These are phyloP conservation scores for Populus trichocarpa DNA, from an alignment of 441 rosid species.

Conservation along the genomic window DNA sequence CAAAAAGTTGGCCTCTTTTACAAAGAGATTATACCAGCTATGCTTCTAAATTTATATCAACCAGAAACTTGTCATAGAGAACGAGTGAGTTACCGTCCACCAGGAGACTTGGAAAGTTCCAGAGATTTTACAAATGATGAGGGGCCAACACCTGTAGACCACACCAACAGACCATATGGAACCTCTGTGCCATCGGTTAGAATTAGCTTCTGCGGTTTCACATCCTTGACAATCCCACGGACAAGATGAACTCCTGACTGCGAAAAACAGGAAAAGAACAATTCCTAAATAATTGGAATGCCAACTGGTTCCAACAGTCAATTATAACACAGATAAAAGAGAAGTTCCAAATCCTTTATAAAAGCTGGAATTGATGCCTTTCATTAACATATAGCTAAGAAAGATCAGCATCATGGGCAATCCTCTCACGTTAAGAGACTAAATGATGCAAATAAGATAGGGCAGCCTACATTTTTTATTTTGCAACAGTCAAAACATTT, in stretches of 20 bases:
- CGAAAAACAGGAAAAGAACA: conserved; percentile 15
- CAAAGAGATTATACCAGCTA: background rate
- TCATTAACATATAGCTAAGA: background rate
- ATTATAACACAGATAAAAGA: background rate
- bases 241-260: conserved; percentile 92
- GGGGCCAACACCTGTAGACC: conserved; percentile 98
- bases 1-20: background rate
- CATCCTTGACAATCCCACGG: conserved; percentile 84
- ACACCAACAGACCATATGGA: conserved; percentile 81
- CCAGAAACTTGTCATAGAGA: background rate
- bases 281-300: background rate
- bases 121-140: conserved; percentile 63
- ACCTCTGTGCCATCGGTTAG: conserved; percentile 81
- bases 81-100: conserved; percentile 62
- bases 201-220: conserved; percentile 60
- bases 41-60: background rate
- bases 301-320: background rate
- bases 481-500: background rate
- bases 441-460: background rate
- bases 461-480: background rate
- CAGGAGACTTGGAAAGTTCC: conserved; percentile 74
- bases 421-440: background rate
- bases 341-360: background rate
- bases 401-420: background rate
- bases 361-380: background rate